Percentiles rank a stretch among this genome's conserved stretches.
phyloP scores from a whole-genome alignment of 208 protist genomes.

The Strigomonas culicis region DNA sequence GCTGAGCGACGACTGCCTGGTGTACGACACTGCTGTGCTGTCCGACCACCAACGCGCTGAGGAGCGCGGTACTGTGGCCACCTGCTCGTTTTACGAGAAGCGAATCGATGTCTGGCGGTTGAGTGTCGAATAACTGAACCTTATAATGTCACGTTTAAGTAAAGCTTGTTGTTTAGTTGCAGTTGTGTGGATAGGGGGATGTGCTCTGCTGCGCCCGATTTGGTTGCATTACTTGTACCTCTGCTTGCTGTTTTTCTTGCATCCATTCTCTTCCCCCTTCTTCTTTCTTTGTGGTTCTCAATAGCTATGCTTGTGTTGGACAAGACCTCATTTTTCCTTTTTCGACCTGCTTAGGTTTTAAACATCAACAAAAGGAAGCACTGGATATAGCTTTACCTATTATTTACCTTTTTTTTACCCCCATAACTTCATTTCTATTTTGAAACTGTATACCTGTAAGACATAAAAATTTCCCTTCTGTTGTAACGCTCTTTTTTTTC shows the following conservation, averaged over 20 bases:
- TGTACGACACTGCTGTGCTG: constrained; percentile 77
- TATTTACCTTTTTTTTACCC: no score
- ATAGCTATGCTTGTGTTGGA: background rate
- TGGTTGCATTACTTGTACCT: background rate
- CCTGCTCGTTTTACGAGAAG: constrained; percentile 82
- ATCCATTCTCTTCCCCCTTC: background rate
- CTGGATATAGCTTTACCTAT: no score
- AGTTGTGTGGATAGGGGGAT: no score
- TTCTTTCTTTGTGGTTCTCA: constrained; percentile 9
- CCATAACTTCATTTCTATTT: no score
- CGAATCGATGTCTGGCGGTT: constrained; percentile 57
- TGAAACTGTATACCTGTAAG: background rate
- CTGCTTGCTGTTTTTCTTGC: no score
- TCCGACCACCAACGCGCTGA: background rate
- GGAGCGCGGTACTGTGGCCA: constrained; percentile 27
- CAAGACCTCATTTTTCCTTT: background rate
- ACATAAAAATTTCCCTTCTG: background rate
- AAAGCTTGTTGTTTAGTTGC: no score
- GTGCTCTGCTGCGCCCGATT: no score
- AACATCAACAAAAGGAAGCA: no score
- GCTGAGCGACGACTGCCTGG: constrained; percentile 37
- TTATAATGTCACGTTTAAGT: constrained; percentile 4
- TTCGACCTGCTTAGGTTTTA: no score
- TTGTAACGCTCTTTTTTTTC: constrained; percentile 3
- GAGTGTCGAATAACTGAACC: background rate